Evolutionary conservation across 805 yeast species (phyloP), one percentile per base, ranked within the genome.

Genomic region (Myxozyma lipomycoides): DNA sequence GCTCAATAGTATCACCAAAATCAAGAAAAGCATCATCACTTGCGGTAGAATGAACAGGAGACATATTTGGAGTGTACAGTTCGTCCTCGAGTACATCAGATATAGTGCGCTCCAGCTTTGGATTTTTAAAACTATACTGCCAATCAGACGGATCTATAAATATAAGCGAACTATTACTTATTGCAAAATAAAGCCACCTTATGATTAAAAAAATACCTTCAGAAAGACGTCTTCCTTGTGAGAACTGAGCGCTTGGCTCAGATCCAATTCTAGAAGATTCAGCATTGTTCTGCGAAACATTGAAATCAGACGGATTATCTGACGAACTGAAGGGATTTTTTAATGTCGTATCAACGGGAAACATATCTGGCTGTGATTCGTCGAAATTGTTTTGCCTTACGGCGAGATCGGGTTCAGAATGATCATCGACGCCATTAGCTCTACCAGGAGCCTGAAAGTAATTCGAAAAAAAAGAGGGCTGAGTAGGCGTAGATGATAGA

Each of bases 41-140:
- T 10, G 55, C 34, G 9, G 54, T 46, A 12, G 59, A 52, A 18
- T 41, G 59, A 19, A 45, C 59, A 2, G 59, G 59, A 1, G 59
- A 55, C 58, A 55, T 52, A 40, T 39, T 48, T 1, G 59, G 59
- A 2, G 59, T 41, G 56, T 78, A 78, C 26, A 79, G 66, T 52
- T 79, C 84, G 48, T 80, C 84, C 55, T 79, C 84, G 74, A 78
- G 73, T 19, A 78, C 75, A 55, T 79, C 83, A 17, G 80, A 76
- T 47, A 78, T 63, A 19, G 83, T 71, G 59, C 80, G 75, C 63
- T 77, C 76, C 37, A 77, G 67, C 15, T 69, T 65, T 23, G 82
- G 83, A 28, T 55, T 55, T 37, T 50, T 50, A 51, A 76, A 71
- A 21, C 70, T 21, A 17, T 10, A 35, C 38, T 35, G 38, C 7